Base-by-base conservation (phyloP, 805 yeast species). In the Nakazawaea ambrosiae region DNA sequence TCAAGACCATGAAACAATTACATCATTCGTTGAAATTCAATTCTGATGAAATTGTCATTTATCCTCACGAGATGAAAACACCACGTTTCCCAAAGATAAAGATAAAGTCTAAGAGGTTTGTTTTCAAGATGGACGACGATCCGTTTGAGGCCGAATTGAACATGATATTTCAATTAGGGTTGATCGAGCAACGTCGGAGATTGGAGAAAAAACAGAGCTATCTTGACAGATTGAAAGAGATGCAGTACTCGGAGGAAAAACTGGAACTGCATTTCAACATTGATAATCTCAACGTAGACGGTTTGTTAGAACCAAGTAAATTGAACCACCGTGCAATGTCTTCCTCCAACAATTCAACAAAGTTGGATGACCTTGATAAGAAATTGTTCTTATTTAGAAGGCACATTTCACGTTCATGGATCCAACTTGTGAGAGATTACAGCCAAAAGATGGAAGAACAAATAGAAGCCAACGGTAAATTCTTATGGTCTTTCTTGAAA, bases 1-100 rank as follows among this genome's bases (percentile, higher is more conserved):
- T 68, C 36, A 89, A 89, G 53, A 70, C 86, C 0, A 53, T 79
- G 10, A 73, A 70, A 42, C 94, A 86, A 45, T 62, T 81, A 44
- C 51, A 58, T 20, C 64, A 65, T 39, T 72, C 79, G 15, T 63
- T 81, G 44, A 57, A 59, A 24, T 58, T 60, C 10, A 64, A 68
- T 31, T 53, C 61, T 17, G 52, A 57, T 30, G 59, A 65, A 31
- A 41, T 58, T 18, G 54, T 62, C 5, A 63, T 67, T 10, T 47
- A 49, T 32, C 75, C 75, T 62, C 65, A 5, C 35, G 44, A 37
- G 55, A 55, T 12, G 58, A 49, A 41, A 46, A 49, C 33, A 52
- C 63, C 16, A 20, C 51, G 20, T n/a, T 27, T 66, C 4, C 80
- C 80, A 1, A 49, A 51, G 2, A 55, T 78, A 1, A 58, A 58